Conservation (phyloP, 108 stramenopile species). For the Fistulifera solaris region DNA sequence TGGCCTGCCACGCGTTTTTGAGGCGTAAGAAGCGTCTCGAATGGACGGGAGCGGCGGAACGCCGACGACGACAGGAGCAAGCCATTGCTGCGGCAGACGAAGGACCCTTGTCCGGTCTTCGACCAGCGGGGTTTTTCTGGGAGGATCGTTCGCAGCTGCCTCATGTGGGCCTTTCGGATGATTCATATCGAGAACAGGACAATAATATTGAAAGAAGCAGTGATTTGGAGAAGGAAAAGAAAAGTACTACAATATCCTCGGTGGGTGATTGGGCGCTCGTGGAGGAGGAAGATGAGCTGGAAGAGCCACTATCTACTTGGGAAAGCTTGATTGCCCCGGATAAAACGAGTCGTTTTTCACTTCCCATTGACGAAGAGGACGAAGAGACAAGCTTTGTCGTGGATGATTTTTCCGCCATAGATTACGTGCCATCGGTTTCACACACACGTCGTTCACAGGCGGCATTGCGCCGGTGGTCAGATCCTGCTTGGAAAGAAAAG, state of each 20-base stretch:
- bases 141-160: conserved; percentile 8
- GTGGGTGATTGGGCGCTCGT: not conserved
- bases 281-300: not conserved
- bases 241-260: not conserved
- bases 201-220: conserved; percentile 11
- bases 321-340: not conserved
- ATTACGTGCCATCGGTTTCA: too few species aligned
- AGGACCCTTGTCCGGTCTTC: not conserved
- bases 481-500: conserved; percentile 48
- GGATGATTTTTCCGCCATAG: too few species aligned
- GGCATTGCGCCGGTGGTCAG: conserved; percentile 38
- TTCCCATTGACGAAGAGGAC: conserved; percentile 11
- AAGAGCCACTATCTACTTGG: not conserved
- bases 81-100: conserved; percentile 3
- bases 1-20: conserved; percentile 64
- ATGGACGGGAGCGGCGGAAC: conserved; percentile 36
- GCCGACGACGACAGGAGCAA: conserved; percentile 23
- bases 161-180: not conserved
- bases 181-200: conserved; percentile 3
- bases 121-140: conserved; percentile 9
- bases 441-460: conserved; percentile 32
- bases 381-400: not conserved
- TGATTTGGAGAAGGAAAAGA: conserved; percentile 13
- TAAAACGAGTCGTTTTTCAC: not conserved
- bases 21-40: conserved; percentile 44